Conservation (phyloP, 306 rosid genomes). For the Cucumis sativus region Cucumber_9930_V3 NC_026660.2:27819501-27820000, state of each 20-base stretch:
- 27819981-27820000: conserved; percentile 51
- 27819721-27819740: neutral
- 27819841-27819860: conserved; percentile 85
- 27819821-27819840: conserved; percentile 25
- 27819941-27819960: conserved; percentile 23
- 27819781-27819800: neutral
- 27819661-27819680: neutral
- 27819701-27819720: neutral
- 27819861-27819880: conserved; percentile 76
- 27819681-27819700: neutral
- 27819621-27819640: neutral
- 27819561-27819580: conserved; percentile 76
- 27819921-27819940: conserved; percentile 43
- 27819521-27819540: conserved; percentile 82
- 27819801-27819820: neutral
- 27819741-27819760: neutral
- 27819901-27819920: conserved; percentile 78
- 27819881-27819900: conserved; percentile 54
- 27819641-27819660: neutral
- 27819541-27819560: conserved; percentile 63
- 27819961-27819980: conserved; percentile 24
- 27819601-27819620: conserved; percentile 3
- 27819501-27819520: conserved; percentile 65
- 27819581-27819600: conserved; percentile 31
- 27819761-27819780: neutral